A percentile compares a stretch with the other conserved stretches of the same genome.
These are phyloP conservation scores for Apiospora rasikravindrae DNA, from an alignment of 2,329 filamentous ascomycete species.

Conservation along the genomic window DNA sequence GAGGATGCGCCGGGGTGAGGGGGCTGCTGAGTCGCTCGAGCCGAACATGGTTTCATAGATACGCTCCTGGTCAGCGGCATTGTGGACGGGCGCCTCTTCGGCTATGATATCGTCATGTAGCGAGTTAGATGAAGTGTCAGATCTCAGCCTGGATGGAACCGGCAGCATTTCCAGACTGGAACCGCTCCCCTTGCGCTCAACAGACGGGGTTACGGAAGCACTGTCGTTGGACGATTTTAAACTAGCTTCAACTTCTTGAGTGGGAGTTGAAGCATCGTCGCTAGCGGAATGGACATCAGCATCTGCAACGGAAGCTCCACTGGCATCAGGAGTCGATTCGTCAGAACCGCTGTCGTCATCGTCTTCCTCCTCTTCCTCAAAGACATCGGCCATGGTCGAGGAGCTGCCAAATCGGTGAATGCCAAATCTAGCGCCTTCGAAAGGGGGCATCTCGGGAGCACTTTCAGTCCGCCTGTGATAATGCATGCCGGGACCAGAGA, in stretches of 20 bases:
- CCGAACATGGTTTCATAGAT: constrained; percentile 40
- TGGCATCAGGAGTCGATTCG: constrained; percentile 34
- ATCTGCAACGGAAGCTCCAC: constrained; percentile 29
- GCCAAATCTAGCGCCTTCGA: constrained; percentile 65
- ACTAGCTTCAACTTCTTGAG: constrained; percentile 36
- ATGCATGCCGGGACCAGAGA: constrained; percentile 72
- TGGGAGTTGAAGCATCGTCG: constrained; percentile 37
- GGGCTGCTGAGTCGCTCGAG: constrained; percentile 47
- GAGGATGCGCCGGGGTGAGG: constrained; percentile 50
- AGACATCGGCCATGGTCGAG: constrained; percentile 83
- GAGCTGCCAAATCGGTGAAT: constrained; percentile 69
- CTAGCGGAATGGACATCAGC: constrained; percentile 31
- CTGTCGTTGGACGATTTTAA: constrained; percentile 26
- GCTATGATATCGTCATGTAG: constrained; percentile 57
- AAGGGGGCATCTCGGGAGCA: constrained; percentile 78
- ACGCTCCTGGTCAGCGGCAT: constrained; percentile 47
- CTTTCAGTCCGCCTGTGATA: constrained; percentile 82
- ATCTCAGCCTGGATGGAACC: constrained; percentile 47
- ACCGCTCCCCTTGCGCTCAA: constrained; percentile 53
- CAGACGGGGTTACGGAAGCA: constrained; percentile 26
- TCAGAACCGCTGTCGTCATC: constrained; percentile 45
- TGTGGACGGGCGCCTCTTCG: constrained; percentile 48
- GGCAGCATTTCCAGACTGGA: constrained; percentile 48
- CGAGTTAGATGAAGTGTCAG: constrained; percentile 55
- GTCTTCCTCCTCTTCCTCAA: constrained; percentile 81